Percentiles rank a stretch among this genome's conserved stretches.
Evolutionary conservation across 2,329 filamentous ascomycete genomes (phyloP).

Genomic region (Sodiomyces alkalinus): DNA sequence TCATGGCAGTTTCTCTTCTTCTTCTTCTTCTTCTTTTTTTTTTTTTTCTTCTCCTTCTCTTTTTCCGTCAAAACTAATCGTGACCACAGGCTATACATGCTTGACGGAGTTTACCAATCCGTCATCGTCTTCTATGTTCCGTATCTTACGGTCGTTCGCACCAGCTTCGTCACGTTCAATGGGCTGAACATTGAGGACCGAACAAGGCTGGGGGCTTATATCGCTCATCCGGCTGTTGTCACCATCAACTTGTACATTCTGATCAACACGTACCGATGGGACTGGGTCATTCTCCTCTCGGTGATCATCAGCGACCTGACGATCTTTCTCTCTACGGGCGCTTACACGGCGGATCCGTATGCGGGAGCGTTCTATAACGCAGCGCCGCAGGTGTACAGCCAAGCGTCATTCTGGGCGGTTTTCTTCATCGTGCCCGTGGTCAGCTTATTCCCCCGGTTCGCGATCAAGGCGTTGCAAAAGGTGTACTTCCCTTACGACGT

Average conservation of each 20-base stretch:
- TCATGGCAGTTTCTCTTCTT: no score
- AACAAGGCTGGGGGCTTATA: slow-evolving; percentile 71
- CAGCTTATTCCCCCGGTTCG: slow-evolving; percentile 76
- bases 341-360: slow-evolving; percentile 48
- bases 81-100: slow-evolving; percentile 68
- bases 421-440: slow-evolving; percentile 66
- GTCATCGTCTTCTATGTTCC: slow-evolving; percentile 87
- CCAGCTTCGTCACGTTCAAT: slow-evolving; percentile 52
- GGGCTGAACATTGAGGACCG: slow-evolving; percentile 68
- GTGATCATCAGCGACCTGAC: slow-evolving; percentile 70
- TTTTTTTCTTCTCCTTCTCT: background rate
- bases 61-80: slow-evolving; percentile 5
- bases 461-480: slow-evolving; percentile 78
- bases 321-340: slow-evolving; percentile 90
- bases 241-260: slow-evolving; percentile 90
- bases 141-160: slow-evolving; percentile 60
- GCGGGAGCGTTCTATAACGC: slow-evolving; percentile 55
- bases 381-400: slow-evolving; percentile 62
- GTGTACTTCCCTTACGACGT: slow-evolving; percentile 87
- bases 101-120: slow-evolving; percentile 89
- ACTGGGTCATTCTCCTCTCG: slow-evolving; percentile 85
- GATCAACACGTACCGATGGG: slow-evolving; percentile 95
- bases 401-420: slow-evolving; percentile 77
- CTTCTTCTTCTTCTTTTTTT: background rate
- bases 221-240: slow-evolving; percentile 70